phyloP scores from a whole-genome alignment of 2,329 filamentous ascomycete species.

The Simplicillium aogashimaense region DNA sequence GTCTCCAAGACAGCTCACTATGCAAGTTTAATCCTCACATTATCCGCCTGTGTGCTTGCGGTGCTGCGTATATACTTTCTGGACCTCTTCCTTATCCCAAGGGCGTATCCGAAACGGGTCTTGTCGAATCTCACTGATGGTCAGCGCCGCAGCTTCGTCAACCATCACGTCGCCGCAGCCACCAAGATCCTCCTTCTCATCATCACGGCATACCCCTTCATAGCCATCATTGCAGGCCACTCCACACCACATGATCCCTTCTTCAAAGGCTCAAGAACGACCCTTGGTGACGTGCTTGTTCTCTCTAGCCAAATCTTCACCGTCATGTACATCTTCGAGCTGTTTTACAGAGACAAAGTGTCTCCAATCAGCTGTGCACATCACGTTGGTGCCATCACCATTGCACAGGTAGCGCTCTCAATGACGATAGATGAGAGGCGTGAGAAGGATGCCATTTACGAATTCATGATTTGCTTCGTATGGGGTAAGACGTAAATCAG shows the following conservation, averaged over 20 bases:
- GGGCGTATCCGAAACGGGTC: not conserved
- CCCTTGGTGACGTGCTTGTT: conserved; percentile 5
- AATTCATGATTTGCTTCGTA: conserved; percentile 7
- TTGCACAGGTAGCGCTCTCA: conserved; percentile 5
- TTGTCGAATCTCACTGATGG: not conserved
- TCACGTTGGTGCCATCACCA: conserved; percentile 6
- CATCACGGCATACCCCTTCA: conserved; percentile 4
- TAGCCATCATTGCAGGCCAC: conserved; percentile 3
- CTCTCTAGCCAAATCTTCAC: conserved; percentile 4
- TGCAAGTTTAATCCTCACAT: conserved; percentile 6
- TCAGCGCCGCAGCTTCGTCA: conserved; percentile 5
- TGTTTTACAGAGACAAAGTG: conserved; percentile 7
- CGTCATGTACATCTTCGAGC: conserved; percentile 7
- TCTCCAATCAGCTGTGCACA: conserved; percentile 6
- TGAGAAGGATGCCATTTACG: conserved; percentile 5
- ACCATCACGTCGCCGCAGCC: conserved; percentile 5
- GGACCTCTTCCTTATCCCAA: conserved; percentile 3
- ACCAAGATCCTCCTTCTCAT: conserved; percentile 6
- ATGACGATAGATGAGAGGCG: conserved; percentile 5
- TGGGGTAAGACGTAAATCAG: conserved; percentile 3
- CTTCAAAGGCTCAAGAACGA: conserved; percentile 2
- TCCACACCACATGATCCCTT: conserved; percentile 3
- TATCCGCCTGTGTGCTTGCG: conserved; percentile 5
- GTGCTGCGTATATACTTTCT: conserved; percentile 5
- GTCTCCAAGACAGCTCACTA: conserved; percentile 3